Evolutionary conservation across 1,284 basidiomycete species (phyloP), one percentile per base, ranked within the genome.

Genomic region (Sporisorium scitamineum): DNA sequence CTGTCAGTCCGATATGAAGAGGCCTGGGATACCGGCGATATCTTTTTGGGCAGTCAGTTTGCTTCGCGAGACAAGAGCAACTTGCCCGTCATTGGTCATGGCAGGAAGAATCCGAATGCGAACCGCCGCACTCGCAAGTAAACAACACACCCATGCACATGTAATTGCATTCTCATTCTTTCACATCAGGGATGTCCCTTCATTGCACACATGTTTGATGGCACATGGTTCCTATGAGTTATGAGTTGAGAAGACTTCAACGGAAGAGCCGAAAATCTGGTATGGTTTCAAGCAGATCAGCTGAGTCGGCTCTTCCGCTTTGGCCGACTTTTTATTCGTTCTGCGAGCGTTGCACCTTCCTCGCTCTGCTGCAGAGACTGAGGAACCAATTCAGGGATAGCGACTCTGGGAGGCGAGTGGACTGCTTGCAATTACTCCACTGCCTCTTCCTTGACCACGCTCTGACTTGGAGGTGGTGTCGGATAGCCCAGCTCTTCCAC

Each of bases 101-200:
- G 84, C 6, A 60, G 84, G 20, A 83, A 74, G 70, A 85, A 85
- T 20, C 83, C 83, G 16, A 85, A 85, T 55, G 74, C 70, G n/a
- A 75, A 75, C 39, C 58, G 72, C 3, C 62, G 67, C 31, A 66
- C 72, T 45, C 72, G 72, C 37, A 75, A 75, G 56, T 75, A 67
- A 42, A 37, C 14, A 13, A 3, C 13, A 22, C 42, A 34, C 3
- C 37, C 16, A 34, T 34, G 34, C 29, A 20, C 20, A n/a, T 51
- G 29, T 7, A 41, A 42, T 58, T 11, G 11, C 26, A 22, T 20
- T n/a, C 14, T 31, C 26, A 26, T 44, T 5, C 48, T 53, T 41
- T 37, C 14, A 20, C 39, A 42, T 9, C 39, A 42, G n/a, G 37
- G 5, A 4, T 39, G 37, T n/a, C 5, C 4, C 8, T 39, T 2